Conservation (phyloP, 257 asterid genomes). For the Cordia subcordata region DNA sequence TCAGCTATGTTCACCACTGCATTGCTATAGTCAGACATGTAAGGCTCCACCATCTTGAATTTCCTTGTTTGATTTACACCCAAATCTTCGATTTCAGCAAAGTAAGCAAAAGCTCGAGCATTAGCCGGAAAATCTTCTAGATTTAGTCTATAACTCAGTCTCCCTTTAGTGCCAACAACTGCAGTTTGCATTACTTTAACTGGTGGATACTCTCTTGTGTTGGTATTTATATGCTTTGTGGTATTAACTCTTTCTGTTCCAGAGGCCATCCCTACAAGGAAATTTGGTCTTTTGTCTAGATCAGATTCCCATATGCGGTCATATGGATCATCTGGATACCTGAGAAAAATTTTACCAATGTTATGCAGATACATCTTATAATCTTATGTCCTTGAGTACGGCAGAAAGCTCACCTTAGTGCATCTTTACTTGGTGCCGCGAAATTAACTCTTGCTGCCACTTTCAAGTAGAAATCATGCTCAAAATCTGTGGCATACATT, state of each 20-base stretch:
- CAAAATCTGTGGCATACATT: constrained; percentile 92
- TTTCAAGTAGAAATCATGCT: constrained; percentile 64
- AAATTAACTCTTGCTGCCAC: constrained; percentile 80
- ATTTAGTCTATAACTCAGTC: constrained; percentile 67
- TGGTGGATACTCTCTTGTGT: constrained; percentile 91
- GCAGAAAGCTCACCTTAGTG: constrained; percentile 45
- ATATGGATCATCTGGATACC: constrained; percentile 95
- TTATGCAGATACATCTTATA: background rate
- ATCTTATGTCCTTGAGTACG: background rate
- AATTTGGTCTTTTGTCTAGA: constrained; percentile 67
- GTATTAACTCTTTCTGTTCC: constrained; percentile 88
- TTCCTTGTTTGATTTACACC: constrained; percentile 60
- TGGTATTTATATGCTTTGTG: constrained; percentile 42
- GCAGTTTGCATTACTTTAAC: constrained; percentile 96
- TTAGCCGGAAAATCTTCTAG: constrained; percentile 92
- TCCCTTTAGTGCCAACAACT: constrained; percentile 74
- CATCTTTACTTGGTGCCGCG: constrained; percentile 60
- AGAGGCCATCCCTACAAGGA: constrained; percentile 86
- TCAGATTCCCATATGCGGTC: constrained; percentile 98
- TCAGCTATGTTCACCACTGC: constrained; percentile 95
- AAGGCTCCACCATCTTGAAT: constrained; percentile 78
- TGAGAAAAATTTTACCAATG: constrained; percentile 14
- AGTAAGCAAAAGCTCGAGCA: constrained; percentile 88
- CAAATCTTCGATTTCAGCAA: constrained; percentile 84
- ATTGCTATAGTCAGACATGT: constrained; percentile 71